Evolutionary conservation across 768 basidiomycete genomes (phyloP).

Genomic region (Phaeotremella fagi): DNA sequence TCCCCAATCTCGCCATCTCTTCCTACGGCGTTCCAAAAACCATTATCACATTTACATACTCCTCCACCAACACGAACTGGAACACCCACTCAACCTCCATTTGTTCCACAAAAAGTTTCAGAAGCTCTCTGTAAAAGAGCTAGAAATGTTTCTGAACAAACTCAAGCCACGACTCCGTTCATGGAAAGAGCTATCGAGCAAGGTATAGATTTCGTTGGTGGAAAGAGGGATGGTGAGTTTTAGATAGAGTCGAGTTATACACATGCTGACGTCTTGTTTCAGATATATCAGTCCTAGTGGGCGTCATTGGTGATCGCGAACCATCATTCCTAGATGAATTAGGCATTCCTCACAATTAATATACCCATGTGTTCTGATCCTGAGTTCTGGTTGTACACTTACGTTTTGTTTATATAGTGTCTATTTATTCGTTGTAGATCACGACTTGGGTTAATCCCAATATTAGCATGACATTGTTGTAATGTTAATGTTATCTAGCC

Average conservation of each 20-base stretch:
- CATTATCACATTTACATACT: conserved; percentile 11
- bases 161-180: conserved; percentile 60
- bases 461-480: too few relatives aligned
- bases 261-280: not conserved
- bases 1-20: conserved; percentile 9
- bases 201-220: conserved; percentile 68
- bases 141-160: conserved; percentile 31
- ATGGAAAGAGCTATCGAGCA: conserved; percentile 70
- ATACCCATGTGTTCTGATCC: too few relatives aligned
- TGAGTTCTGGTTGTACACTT: too few relatives aligned
- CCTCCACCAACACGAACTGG: conserved; percentile 13
- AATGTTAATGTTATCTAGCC: too few relatives aligned
- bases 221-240: conserved; percentile 74
- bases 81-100: conserved; percentile 18
- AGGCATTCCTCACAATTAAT: not conserved
- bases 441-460: too few relatives aligned
- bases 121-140: conserved; percentile 46
- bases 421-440: too few relatives aligned
- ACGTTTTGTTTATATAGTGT: too few relatives aligned
- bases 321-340: not conserved
- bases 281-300: conserved; percentile 67
- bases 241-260: conserved; percentile 8
- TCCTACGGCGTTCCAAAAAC: not conserved
- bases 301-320: conserved; percentile 53
- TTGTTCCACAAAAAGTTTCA: conserved; percentile 45